A percentile compares a stretch with the other conserved stretches of the same genome.
Evolutionary conservation across 2,329 filamentous ascomycete species (phyloP).

Genomic region (Beauveria caledonica): DNA sequence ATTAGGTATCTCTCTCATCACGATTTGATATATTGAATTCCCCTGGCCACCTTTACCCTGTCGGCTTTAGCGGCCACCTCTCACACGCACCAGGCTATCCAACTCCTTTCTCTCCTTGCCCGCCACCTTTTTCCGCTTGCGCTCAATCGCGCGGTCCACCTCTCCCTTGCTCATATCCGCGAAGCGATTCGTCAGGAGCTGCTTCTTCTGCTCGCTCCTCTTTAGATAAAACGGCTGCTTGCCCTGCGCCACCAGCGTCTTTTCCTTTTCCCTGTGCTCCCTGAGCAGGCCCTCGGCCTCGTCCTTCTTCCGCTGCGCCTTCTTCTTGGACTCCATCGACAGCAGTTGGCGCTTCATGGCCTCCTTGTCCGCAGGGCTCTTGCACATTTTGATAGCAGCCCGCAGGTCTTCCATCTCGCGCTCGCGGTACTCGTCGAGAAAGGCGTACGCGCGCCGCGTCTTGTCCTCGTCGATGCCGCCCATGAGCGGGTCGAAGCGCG

Average conservation of each 20-base stretch:
- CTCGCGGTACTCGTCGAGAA: slow-evolving; percentile 78
- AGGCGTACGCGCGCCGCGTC: slow-evolving; percentile 68
- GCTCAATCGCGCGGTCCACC: slow-evolving; percentile 75
- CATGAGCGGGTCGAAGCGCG: slow-evolving; percentile 70
- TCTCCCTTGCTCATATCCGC: slow-evolving; percentile 77
- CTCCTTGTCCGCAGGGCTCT: slow-evolving; percentile 57
- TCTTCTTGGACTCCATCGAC: slow-evolving; percentile 71
- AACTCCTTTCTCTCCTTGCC: slow-evolving; percentile 76
- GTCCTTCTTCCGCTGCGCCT: slow-evolving; percentile 61
- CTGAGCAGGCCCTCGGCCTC: slow-evolving; percentile 60
- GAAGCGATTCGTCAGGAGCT: slow-evolving; percentile 70
- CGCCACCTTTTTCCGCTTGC: slow-evolving; percentile 81
- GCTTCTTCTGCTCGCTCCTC: slow-evolving; percentile 83
- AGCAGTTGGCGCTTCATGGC: slow-evolving; percentile 63
- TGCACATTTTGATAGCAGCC: slow-evolving; percentile 55
- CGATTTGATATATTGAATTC: neutral
- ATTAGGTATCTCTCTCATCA: slow-evolving; percentile 6
- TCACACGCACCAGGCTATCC: slow-evolving; percentile 30
- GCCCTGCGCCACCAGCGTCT: slow-evolving; percentile 74
- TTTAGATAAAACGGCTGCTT: slow-evolving; percentile 94
- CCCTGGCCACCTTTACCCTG: too few relatives aligned
- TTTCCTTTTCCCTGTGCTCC: slow-evolving; percentile 75
- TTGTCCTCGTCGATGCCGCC: slow-evolving; percentile 46
- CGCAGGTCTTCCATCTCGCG: slow-evolving; percentile 74
- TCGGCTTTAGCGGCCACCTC: slow-evolving; percentile 5